A percentile compares a stretch with the other conserved stretches of the same genome.
Evolutionary conservation across 352 stramenopile genomes (phyloP).

Genomic region (Phytophthora kernoviae): DNA sequence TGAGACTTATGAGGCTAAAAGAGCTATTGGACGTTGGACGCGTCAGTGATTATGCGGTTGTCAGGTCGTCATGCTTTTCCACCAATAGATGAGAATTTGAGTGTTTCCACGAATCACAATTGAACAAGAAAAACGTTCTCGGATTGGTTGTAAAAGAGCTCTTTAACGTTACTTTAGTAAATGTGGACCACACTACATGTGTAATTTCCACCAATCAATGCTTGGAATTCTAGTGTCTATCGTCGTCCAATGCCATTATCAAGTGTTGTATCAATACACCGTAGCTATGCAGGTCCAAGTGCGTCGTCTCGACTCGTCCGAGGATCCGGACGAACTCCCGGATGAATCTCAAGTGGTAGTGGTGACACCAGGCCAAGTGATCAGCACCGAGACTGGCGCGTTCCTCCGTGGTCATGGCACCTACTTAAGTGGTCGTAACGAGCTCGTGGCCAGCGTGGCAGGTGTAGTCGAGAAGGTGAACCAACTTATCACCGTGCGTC

Average conservation of each 20-base stretch:
- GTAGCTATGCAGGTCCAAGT: constrained; percentile 48
- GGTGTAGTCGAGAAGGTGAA: constrained; percentile 97
- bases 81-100: neutral
- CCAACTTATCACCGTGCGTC: constrained; percentile 95
- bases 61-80: neutral
- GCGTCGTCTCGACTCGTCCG: constrained; percentile 17
- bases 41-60: constrained; percentile 4
- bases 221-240: neutral
- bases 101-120: too few species aligned
- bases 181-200: neutral
- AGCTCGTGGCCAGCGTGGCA: constrained; percentile 92
- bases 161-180: too few species aligned
- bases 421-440: constrained; percentile 87
- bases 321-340: constrained; percentile 31
- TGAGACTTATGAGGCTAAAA: neutral
- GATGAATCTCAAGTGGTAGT: constrained; percentile 60
- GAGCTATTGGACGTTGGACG: constrained; percentile 3
- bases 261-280: neutral
- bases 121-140: too few species aligned
- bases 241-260: neutral
- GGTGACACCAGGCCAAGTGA: constrained; percentile 77
- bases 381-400: constrained; percentile 74
- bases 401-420: constrained; percentile 95
- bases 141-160: too few species aligned
- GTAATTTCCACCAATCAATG: neutral